These are phyloP conservation scores for Metschnikowia reukaufii DNA, from an alignment of 805 yeast genomes.

Conservation along the genomic window DNA sequence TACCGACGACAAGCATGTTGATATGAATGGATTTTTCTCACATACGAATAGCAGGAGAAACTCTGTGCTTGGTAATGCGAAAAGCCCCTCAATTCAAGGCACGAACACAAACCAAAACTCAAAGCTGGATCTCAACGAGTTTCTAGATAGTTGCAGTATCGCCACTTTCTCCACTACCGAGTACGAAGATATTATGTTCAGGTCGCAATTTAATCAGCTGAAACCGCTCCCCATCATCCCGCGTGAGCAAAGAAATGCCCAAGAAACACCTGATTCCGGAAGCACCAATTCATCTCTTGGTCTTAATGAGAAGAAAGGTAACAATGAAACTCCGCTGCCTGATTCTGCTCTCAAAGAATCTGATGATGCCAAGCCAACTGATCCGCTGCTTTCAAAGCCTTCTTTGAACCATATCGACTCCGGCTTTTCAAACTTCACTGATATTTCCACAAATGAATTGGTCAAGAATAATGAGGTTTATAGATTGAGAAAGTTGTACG, in stretches of 20 bases:
- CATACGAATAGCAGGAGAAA: background rate
- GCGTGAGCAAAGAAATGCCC: background rate
- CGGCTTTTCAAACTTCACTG: slow-evolving; percentile 2
- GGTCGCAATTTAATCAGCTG: slow-evolving; percentile 33
- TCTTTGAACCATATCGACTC: slow-evolving; percentile 5
- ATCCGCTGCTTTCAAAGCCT: background rate
- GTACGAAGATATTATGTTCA: slow-evolving; percentile 38
- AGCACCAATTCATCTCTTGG: background rate
- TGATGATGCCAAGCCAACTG: background rate
- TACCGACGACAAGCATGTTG: background rate
- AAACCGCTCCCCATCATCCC: slow-evolving; percentile 19
- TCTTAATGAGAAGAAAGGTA: slow-evolving; percentile 1
- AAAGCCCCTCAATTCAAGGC: background rate
- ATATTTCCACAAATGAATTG: slow-evolving; percentile 27
- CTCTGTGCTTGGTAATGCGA: background rate
- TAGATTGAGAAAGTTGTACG: slow-evolving; percentile 33
- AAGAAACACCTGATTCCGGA: background rate
- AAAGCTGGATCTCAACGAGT: slow-evolving; percentile 1
- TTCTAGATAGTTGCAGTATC: slow-evolving; percentile 22
- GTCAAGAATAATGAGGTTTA: slow-evolving; percentile 37
- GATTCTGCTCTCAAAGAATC: background rate
- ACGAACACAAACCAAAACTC: slow-evolving; percentile 2
- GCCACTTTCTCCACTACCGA: slow-evolving; percentile 39
- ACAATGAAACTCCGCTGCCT: slow-evolving; percentile 5
- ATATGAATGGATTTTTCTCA: background rate